phyloP scores from a whole-genome alignment of 768 basidiomycete genomes.

The Termitomyces titanicus region DNA sequence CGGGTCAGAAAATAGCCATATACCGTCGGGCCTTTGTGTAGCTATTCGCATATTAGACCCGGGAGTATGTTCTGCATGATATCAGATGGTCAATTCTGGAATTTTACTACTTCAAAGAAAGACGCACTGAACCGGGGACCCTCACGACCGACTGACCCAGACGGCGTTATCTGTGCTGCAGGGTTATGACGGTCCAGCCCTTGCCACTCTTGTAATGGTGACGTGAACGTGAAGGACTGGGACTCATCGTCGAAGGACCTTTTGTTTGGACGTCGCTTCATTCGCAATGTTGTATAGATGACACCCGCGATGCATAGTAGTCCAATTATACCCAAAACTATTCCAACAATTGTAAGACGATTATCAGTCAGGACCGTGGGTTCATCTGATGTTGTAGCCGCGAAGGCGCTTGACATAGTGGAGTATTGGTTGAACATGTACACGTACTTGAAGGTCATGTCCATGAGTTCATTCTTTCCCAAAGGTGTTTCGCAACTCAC shows the following conservation, averaged over 20 bases:
- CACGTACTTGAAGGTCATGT: background rate
- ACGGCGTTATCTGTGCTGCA: conserved; percentile 40
- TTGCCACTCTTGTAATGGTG: conserved; percentile 20
- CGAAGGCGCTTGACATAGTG: background rate
- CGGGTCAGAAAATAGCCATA: conserved; percentile 50
- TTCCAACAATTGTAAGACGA: conserved; percentile 3
- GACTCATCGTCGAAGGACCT: background rate
- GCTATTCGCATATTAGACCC: conserved; percentile 59
- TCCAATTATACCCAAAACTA: conserved; percentile 8
- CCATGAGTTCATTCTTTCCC: background rate
- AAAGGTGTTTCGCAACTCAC: background rate
- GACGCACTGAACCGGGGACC: conserved; percentile 38
- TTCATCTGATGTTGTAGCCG: conserved; percentile 1
- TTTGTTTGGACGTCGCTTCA: conserved; percentile 1
- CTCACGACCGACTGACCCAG: conserved; percentile 30
- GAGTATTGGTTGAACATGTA: conserved; percentile 9
- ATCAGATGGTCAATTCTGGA: background rate
- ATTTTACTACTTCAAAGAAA: background rate
- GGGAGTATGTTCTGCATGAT: conserved; percentile 40
- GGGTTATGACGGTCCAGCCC: conserved; percentile 31
- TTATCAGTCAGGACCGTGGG: background rate
- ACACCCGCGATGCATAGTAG: conserved; percentile 6
- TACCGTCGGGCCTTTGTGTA: conserved; percentile 46
- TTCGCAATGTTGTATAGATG: conserved; percentile 6
- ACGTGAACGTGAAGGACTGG: conserved; percentile 4